Base-by-base conservation (phyloP, 1,139 yeast species). In the Yamadazyma aaseri region DNA sequence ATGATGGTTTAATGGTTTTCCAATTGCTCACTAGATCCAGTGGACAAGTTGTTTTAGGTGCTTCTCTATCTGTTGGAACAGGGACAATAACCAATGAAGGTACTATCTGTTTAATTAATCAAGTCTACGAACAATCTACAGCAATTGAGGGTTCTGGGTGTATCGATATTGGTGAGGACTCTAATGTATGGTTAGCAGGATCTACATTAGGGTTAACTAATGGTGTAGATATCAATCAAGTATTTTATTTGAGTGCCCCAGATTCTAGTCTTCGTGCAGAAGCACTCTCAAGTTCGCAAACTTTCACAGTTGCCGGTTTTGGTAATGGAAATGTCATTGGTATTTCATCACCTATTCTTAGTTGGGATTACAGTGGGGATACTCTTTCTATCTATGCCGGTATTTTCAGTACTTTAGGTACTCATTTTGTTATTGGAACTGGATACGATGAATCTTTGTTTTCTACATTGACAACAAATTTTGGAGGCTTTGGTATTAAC, bases 291-390 rank as follows among this genome's bases (percentile, higher is more conserved):
- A 14, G 34, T 4, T 23, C 50, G 14, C 47, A 40, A 31, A 52
- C 56, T 8, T 51, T 47, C 39, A 50, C 36, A 3, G 61, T 60
- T 28, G 40, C 45, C 4, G 58, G 57, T 11, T 58, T 47, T 29
- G 65, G 65, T 33, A 46, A 46, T 33, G 56, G 60, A 6, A 60
- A 60, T 35, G 34, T 40, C 10, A 47, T 60, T 33, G 60, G 55
- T 22, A 22, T 58, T 10, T 44, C 36, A 27, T 13, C 44, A 16
- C 40, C 55, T 7, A 35, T 57, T 23, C 20, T 43, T 18, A 16
- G 34, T 3, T 25, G 31, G 20, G 28, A 34, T 12, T 33, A 46
- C 22, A 16, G 33, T 34, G 43, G 44, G 16, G 10, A 25, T 6
- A 28, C 42, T 10, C 35, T 39, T 16, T 34, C 35, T 2, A 23